These are phyloP conservation scores for Saccharomycopsis hybrid DNA, from an alignment of 1,139 yeast genomes.

Conservation along the genomic window DNA sequence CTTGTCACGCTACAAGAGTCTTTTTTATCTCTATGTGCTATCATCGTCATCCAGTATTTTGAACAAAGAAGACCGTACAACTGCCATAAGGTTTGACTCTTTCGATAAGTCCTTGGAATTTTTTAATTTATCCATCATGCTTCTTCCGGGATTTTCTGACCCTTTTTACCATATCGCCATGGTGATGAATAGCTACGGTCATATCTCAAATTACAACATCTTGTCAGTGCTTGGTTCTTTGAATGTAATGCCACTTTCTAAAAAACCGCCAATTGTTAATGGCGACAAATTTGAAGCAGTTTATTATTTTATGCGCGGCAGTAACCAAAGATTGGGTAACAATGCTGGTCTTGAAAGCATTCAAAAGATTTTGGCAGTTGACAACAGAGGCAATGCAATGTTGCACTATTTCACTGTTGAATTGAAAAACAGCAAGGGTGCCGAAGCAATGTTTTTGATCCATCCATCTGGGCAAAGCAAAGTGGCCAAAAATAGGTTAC, in stretches of 20 bases:
- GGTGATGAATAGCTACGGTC: slow-evolving; percentile 15
- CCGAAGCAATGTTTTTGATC: neutral
- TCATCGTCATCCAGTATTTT: slow-evolving; percentile 1
- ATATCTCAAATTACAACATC: slow-evolving; percentile 4
- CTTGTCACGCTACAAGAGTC: slow-evolving; percentile 12
- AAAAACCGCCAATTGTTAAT: neutral
- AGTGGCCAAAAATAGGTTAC: neutral
- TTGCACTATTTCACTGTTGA: neutral
- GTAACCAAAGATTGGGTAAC: slow-evolving; percentile 6
- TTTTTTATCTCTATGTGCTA: slow-evolving; percentile 3
- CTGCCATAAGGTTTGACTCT: slow-evolving; percentile 1
- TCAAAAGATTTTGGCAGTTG: neutral
- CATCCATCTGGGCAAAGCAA: neutral
- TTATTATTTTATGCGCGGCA: slow-evolving; percentile 9
- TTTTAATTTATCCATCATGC: slow-evolving; percentile 1
- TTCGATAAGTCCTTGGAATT: slow-evolving; percentile 13
- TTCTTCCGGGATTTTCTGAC: slow-evolving; percentile 15
- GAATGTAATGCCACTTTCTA: neutral
- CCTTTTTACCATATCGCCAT: slow-evolving; percentile 14
- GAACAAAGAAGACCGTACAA: neutral
- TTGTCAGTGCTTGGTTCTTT: slow-evolving; percentile 3
- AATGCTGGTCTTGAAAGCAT: neutral
- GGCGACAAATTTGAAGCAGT: slow-evolving; percentile 19
- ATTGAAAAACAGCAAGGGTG: neutral
- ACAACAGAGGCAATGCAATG: neutral